Conservation (phyloP, 768 basidiomycete genomes). For the Tylopilus sp. region DNA sequence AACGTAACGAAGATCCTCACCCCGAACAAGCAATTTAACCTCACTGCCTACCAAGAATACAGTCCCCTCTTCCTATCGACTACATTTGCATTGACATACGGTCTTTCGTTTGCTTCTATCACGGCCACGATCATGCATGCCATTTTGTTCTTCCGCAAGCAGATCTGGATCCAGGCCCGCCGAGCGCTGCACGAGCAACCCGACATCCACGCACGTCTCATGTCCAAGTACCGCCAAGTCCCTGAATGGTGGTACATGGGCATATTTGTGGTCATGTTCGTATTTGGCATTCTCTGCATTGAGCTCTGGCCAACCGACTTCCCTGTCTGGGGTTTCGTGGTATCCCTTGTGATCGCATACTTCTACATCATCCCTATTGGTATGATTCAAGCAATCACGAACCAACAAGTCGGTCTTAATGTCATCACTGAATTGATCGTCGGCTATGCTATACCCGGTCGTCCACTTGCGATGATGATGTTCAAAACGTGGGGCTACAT, state of each 20-base stretch:
- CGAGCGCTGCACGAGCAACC: constrained; percentile 51
- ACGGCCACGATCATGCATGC: constrained; percentile 39
- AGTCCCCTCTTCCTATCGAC: constrained; percentile 44
- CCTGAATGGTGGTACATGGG: constrained; percentile 59
- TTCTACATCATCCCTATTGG: constrained; percentile 77
- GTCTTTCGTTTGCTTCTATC: constrained; percentile 42
- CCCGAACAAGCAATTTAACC: constrained; percentile 28
- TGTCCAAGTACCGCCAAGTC: constrained; percentile 54
- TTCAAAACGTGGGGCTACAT: constrained; percentile 72
- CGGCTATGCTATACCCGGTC: constrained; percentile 54
- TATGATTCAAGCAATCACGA: constrained; percentile 76
- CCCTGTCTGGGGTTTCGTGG: constrained; percentile 42
- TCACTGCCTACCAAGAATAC: constrained; percentile 33
- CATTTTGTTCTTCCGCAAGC: constrained; percentile 54
- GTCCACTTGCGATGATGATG: constrained; percentile 76
- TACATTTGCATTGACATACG: constrained; percentile 54
- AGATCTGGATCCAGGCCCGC: constrained; percentile 50
- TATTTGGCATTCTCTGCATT: constrained; percentile 58
- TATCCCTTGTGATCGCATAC: constrained; percentile 41
- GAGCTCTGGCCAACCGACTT: constrained; percentile 59
- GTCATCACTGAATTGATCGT: constrained; percentile 75
- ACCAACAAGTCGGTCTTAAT: constrained; percentile 66
- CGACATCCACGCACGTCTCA: constrained; percentile 60
- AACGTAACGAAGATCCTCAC: constrained; percentile 39
- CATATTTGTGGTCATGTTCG: constrained; percentile 47